These are phyloP conservation scores for Amaranthus hypochondriacus DNA, from an alignment of 148 eudicot genomes.

Conservation along the genomic window DNA sequence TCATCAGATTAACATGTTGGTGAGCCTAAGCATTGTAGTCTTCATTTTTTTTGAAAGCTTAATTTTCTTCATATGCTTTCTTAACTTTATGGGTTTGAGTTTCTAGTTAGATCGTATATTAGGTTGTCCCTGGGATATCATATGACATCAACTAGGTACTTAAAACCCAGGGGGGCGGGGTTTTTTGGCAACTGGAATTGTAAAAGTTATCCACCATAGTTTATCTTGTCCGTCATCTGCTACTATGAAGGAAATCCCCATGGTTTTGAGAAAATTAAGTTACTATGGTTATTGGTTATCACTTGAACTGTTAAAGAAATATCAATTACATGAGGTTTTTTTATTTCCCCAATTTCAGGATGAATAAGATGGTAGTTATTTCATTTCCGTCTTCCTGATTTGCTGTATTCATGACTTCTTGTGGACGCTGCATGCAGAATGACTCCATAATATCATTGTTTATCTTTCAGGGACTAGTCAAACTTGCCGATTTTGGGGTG, in stretches of 20 bases:
- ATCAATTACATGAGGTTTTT: background rate
- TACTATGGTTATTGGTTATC: background rate
- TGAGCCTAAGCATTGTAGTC: too few relatives aligned
- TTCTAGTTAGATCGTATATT: too few relatives aligned
- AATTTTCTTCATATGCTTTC: too few relatives aligned
- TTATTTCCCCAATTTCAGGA: background rate
- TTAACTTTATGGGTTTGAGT: too few relatives aligned
- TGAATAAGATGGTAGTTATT: background rate
- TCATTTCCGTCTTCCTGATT: background rate
- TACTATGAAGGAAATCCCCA: background rate
- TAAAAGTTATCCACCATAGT: background rate
- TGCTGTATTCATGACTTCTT: background rate
- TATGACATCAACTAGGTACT: background rate
- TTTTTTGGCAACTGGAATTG: background rate
- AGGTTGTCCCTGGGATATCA: background rate
- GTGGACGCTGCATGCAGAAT: background rate
- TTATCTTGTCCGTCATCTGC: too few relatives aligned
- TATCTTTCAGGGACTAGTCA: constrained; percentile 81
- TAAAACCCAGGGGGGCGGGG: background rate
- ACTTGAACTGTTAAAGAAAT: background rate
- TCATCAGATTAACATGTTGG: too few relatives aligned
- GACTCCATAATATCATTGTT: constrained; percentile 9
- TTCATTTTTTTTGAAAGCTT: too few relatives aligned
- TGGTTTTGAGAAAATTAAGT: background rate
- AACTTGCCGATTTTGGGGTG: constrained; percentile 99